These are phyloP conservation scores for Nicotiana otophora DNA, from an alignment of 257 asterid genomes.

Conservation along the genomic window DNA sequence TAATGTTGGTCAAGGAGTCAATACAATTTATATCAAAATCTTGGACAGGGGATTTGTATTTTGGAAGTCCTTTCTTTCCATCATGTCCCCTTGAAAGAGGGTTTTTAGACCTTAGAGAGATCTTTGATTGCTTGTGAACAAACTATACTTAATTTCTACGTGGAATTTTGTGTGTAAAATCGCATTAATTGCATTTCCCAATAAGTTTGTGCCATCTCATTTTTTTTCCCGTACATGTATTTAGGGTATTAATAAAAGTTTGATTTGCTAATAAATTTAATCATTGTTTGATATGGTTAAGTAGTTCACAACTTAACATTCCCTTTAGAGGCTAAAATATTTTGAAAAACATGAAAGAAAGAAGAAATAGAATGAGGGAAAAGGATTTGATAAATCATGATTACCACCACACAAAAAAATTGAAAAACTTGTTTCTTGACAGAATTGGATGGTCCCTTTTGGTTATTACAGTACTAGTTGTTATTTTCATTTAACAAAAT, in stretches of 20 bases:
- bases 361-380: no score
- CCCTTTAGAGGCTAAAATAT: no score
- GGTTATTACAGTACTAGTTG: no score
- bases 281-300: no score
- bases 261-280: not conserved
- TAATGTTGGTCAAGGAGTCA: not conserved
- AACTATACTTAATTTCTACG: not conserved
- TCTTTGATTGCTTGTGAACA: not conserved
- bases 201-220: not conserved
- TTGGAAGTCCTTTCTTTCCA: not conserved
- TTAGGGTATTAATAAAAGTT: not conserved
- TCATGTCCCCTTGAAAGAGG: not conserved
- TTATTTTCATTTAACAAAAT: no score
- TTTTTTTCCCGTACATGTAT: not conserved
- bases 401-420: no score
- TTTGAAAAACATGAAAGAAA: no score
- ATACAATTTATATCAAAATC: not conserved
- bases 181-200: not conserved
- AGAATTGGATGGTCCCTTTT: no score
- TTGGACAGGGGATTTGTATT: not conserved
- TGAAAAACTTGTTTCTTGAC: no score
- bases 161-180: not conserved
- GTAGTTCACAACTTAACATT: no score
- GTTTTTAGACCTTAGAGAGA: not conserved
- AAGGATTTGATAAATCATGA: no score